Base-by-base conservation (phyloP, 495 filamentous ascomycete genomes). In the Xylaria telfairii region DNA sequence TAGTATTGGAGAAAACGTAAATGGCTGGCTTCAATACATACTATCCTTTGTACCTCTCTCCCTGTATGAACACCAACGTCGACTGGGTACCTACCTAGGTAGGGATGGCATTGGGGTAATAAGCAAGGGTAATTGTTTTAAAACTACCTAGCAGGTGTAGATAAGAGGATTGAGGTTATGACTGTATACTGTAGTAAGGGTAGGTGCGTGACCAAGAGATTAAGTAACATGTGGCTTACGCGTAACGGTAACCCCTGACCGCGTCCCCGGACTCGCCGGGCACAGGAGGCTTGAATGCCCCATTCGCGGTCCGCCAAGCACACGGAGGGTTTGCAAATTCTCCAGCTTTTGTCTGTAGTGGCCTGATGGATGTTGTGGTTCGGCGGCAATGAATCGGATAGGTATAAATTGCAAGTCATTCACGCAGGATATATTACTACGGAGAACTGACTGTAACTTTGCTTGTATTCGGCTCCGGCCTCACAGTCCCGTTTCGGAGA, bases 51-150 rank as follows among this genome's bases (percentile, higher is more conserved):
- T 26, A 51, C 21, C 19, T 21, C 19, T 5, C 3, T 46, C 17
- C 17, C 7, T 24, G 15, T 26, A 15, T 28, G 15, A 28, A 54
- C 15, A 28, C 5, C 51, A 19, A 57, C 28, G 32, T 26, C 15
- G 2, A 46, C 28, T 57, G 5, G 28, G 26, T 57, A 57, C 54
- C 17, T 54, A 54, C 54, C 28, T 5, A 34, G 4, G 28, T 32
- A 57, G 54, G 30, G 5, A 34, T 59, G 24, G 30, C 30, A 37
- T n/a, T 59, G 32, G 19, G 32, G n/a, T 59, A 37, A 21, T 21
- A n/a, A 59, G 12, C 32, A 59, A 37, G 56, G 32, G 56, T 59
- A 32, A 59, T 37, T 59, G 32, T 59, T 54, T 28, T 30, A 30
- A 15, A 59, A 21, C 10, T 37, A 32, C 17, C 56, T 1, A n/a